Conservation (phyloP, 225 moss, liverwort and hornwort species). For the Rhytidiadelphus loreus region DNA sequence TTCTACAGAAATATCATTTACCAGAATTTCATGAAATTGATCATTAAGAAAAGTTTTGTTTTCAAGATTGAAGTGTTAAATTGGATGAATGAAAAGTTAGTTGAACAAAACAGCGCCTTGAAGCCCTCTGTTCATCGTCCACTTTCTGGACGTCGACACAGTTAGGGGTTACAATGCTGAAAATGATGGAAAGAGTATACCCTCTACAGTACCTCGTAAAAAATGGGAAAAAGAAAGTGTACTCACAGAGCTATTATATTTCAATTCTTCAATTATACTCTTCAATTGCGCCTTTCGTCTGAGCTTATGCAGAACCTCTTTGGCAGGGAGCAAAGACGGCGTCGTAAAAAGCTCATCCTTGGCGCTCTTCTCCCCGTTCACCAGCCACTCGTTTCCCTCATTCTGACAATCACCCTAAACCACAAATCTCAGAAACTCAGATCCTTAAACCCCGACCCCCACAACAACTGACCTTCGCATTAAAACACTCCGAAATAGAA, state of each 20-base stretch:
- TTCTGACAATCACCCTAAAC: not conserved
- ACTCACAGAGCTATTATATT: not conserved
- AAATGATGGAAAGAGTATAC: not conserved
- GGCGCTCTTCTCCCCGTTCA: not conserved
- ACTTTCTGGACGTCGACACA: too few species aligned
- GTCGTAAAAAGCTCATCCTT: not conserved
- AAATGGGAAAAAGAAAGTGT: not conserved
- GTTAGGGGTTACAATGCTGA: not conserved
- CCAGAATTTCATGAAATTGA: too few species aligned
- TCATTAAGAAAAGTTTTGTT: too few species aligned
- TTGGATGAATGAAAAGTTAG: too few species aligned
- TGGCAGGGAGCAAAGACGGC: conserved; percentile 5
- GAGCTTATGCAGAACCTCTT: conserved; percentile 10
- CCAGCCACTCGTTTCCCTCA: not conserved
- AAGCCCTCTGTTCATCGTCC: too few species aligned
- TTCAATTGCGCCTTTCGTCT: conserved; percentile 15
- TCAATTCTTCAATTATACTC: not conserved
- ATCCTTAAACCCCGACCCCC: not conserved
- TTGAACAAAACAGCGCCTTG: too few species aligned
- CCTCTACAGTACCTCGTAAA: not conserved
- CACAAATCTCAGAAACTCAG: not conserved
- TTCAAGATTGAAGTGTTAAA: too few species aligned
- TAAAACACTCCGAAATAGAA: not conserved
- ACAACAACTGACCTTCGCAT: not conserved
- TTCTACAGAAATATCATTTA: too few species aligned